Base-by-base conservation (phyloP, 179 eudicot genomes). In the Spinacia oleracea region DNA sequence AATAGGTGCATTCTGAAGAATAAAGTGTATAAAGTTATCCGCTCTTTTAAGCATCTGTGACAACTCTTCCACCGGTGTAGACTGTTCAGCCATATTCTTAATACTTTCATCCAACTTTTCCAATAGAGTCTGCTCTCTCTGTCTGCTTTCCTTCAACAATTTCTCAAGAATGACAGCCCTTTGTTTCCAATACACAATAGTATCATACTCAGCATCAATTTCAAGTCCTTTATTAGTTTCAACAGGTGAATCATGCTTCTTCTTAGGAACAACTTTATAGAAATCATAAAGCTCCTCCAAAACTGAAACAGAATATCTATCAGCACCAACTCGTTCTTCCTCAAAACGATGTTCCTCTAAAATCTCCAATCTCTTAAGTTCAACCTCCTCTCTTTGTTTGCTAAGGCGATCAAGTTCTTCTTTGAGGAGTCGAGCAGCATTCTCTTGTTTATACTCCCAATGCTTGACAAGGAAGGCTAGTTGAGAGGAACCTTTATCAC, bases 1-100 rank as follows among this genome's bases (percentile, higher is more conserved):
- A 80, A 94, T 90, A 15, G 98, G 98, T 76, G 98, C 97, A 81
- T 87, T 94, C 82, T 94, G 96, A 82, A 94, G 98, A 80, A 94
- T 87, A 77, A 94, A 92, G 80, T 94, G 97, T 73, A 94, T 86
- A 73, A 89, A 94, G 81, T 92, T 92, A 89, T 94, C 96, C 1
- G 97, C 97, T 83, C 97, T 83, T 81, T 86, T 89, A 53, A 91
- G 82, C 84, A 92, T 91, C 70, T 90, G 89, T 31, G 98, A 92
- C 76, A 94, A 76, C 76, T 94, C 98, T 86, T 92, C 93, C 6
- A 94, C 94, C 0, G 97, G 97, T 9, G 94, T 85, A 18, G 97
- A 89, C 78, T 90, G 94, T 84, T 80, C 87, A 76, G 92, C 98
- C 83, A 92, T 85, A 85, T 85, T 91, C 73, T 85, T 84, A 20